Base-by-base conservation (phyloP, 2,329 filamentous ascomycete genomes). In the Fusarium neocosmosporiellum region DNA sequence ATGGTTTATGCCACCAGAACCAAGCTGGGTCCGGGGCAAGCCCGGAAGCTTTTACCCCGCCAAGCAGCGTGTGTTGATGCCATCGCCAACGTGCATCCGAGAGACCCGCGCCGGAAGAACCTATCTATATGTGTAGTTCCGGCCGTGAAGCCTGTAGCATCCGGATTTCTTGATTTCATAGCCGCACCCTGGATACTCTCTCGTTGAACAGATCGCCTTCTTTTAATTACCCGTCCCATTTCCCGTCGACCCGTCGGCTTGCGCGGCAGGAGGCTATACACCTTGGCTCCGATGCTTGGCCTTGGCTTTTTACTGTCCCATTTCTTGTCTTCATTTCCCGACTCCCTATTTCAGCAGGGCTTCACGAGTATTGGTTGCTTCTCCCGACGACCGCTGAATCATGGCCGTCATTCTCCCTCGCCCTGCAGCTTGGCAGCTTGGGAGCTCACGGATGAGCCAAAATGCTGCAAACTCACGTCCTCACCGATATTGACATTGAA, bases 1-100 rank as follows among this genome's bases (percentile, higher is more conserved):
- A 37, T 43, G 29, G 36, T 48, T 34, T 22, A 41, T 57, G 13
- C 39, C 58, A 48, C 58, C 70, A 58, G 66, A 62, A 39, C 61
- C 41, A 53, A 71, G 67, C 13, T 59, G n/a, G 20, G 37, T 46
- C 41, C 48, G 31, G 53, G 62, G 63, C 33, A 24, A 2, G 20
- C 7, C 31, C 62, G 48, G 70, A 68, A 71, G 59, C 53, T 53
- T 73, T 73, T 59, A 58, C 59, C 70, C 70, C 70, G 70, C 70
- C 70, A 67, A 72, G 65, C 61, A 48, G n/a, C 48, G 5, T n/a
- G 20, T 65, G 43, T 31, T 58, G 55, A 58, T 58, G 22, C 24
- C 55, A 34, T 46, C 29, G 24, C 20, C 18, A 22, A 41, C 27
- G 13, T 31, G 27, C 27, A 50, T 41, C 61, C 61, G 54, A 48